Conservation (phyloP, 257 asterid genomes). For the Primulina eburnea region DNA sequence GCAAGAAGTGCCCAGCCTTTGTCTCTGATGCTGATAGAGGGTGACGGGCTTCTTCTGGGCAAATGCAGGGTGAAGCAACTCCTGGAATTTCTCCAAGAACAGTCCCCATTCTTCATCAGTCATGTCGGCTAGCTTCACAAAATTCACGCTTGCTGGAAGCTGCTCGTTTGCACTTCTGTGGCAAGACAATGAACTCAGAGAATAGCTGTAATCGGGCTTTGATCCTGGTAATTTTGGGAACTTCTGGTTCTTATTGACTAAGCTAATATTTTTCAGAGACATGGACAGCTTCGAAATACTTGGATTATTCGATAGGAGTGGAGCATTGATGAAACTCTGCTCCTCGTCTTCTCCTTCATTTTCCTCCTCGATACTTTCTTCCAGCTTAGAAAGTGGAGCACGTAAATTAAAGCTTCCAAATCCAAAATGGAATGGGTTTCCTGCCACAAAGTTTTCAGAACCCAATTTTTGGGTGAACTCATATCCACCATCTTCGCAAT, state of each 20-base stretch:
- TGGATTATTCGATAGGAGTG: slow-evolving; percentile 29
- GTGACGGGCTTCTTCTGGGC: slow-evolving; percentile 56
- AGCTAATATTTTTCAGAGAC: slow-evolving; percentile 50
- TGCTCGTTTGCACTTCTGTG: slow-evolving; percentile 94
- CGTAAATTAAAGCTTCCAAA: slow-evolving; percentile 49
- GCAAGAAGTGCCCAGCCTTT: slow-evolving; percentile 99
- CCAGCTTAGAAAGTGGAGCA: slow-evolving; percentile 59
- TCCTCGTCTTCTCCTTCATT: slow-evolving; percentile 55
- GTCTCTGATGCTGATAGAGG: slow-evolving; percentile 69
- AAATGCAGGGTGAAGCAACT: slow-evolving; percentile 71
- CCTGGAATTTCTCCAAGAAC: slow-evolving; percentile 79
- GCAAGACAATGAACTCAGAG: slow-evolving; percentile 61
- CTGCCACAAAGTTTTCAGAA: slow-evolving; percentile 36
- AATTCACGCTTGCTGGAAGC: slow-evolving; percentile 71
- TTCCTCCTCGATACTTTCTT: slow-evolving; percentile 70
- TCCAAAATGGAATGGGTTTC: slow-evolving; percentile 48
- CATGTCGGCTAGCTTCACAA: slow-evolving; percentile 90
- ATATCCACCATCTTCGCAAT: slow-evolving; percentile 61
- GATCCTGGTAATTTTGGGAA: slow-evolving; percentile 43
- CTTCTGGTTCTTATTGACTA: slow-evolving; percentile 63
- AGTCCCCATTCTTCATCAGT: slow-evolving; percentile 72
- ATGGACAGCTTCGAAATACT: slow-evolving; percentile 48
- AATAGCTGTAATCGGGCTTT: slow-evolving; percentile 40
- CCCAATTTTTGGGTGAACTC: slow-evolving; percentile 33
- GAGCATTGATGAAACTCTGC: slow-evolving; percentile 26